phyloP scores from a whole-genome alignment of 2,329 filamentous ascomycete genomes.

The Thelonectria olida region DNA sequence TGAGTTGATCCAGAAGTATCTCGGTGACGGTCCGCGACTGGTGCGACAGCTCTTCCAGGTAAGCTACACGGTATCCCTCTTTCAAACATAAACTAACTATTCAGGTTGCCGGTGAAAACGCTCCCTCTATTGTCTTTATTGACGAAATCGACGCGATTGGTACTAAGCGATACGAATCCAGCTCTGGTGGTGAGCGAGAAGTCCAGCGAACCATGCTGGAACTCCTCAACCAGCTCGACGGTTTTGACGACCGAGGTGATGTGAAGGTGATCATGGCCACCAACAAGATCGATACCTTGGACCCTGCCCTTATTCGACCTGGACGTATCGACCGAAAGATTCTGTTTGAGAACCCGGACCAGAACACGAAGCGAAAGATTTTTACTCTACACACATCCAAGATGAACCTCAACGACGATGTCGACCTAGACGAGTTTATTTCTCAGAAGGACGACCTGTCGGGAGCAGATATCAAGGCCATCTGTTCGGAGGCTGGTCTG shows the following conservation, averaged over 20 bases:
- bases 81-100: conserved; percentile 26
- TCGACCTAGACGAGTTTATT: conserved; percentile 99
- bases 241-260: conserved; percentile 97
- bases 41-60: conserved; percentile 95
- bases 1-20: conserved; percentile 98
- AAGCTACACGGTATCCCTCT: conserved; percentile 34
- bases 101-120: conserved; percentile 91
- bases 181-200: conserved; percentile 95
- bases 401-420: conserved; percentile 95
- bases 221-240: conserved; percentile 96
- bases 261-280: conserved; percentile 99
- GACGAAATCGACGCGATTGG: conserved; percentile 99
- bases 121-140: conserved; percentile 97
- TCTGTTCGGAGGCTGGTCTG: conserved; percentile 95
- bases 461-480: conserved; percentile 98
- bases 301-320: conserved; percentile 94
- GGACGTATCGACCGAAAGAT: conserved; percentile 99
- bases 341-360: conserved; percentile 72
- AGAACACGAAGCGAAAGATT: conserved; percentile 97
- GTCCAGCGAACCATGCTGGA: conserved; percentile 99
- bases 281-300: conserved; percentile 98
- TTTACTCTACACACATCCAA: conserved; percentile 98
- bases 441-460: conserved; percentile 97
- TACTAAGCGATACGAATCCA: conserved; percentile 98
- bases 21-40: conserved; percentile 92